These are phyloP conservation scores for Citrus inodora DNA, from an alignment of 345 rosid species.

Conservation along the genomic window DNA sequence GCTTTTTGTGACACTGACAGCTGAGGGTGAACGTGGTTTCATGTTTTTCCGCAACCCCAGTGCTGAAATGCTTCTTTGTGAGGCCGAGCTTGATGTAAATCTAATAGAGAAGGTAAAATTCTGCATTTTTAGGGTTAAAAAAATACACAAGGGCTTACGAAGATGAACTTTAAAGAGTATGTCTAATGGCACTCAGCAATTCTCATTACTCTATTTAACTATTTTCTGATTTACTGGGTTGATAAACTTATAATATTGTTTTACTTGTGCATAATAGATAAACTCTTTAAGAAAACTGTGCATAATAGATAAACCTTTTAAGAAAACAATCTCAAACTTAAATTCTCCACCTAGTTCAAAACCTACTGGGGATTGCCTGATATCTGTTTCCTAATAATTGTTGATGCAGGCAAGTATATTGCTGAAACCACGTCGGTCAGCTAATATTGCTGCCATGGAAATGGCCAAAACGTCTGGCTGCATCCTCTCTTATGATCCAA, in stretches of 20 bases:
- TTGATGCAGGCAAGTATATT: conserved; percentile 49
- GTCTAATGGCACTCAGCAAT: neutral
- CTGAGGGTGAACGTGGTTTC: conserved; percentile 64
- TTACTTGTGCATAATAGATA: neutral
- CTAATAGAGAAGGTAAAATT: conserved; percentile 25
- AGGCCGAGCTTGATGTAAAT: conserved; percentile 48
- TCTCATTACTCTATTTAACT: neutral
- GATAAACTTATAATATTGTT: neutral
- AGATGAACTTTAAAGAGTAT: neutral
- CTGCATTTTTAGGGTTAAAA: neutral
- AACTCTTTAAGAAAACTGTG: neutral
- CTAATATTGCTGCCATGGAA: conserved; percentile 57
- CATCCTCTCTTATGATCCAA: conserved; percentile 65
- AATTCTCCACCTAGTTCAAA: neutral
- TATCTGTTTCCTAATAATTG: neutral
- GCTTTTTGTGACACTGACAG: conserved; percentile 59
- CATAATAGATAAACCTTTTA: neutral
- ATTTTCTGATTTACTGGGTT: neutral
- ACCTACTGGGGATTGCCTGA: neutral
- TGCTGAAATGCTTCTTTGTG: conserved; percentile 63
- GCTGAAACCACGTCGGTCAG: conserved; percentile 63
- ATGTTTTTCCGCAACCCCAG: conserved; percentile 67
- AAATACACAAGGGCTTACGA: too few species aligned
- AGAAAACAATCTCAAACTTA: neutral
- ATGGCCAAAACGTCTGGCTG: conserved; percentile 56